These are phyloP conservation scores for Melaleuca alternifolia DNA, from an alignment of 345 rosid species.

Conservation along the genomic window DNA sequence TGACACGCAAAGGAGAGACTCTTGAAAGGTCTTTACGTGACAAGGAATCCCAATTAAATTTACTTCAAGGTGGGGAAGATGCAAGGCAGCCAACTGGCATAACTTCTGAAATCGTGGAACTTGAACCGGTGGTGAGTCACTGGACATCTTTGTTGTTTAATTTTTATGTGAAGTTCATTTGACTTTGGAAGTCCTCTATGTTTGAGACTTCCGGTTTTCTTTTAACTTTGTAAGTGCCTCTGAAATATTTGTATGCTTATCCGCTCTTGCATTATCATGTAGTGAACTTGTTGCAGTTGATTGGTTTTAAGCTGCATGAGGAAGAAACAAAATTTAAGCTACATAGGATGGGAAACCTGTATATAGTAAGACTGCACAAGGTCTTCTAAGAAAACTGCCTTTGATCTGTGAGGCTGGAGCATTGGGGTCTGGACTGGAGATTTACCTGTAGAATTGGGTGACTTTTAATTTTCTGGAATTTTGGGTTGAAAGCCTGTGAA, in stretches of 20 bases:
- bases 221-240: neutral
- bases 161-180: neutral
- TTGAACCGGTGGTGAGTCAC: constrained; percentile 81
- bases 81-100: constrained; percentile 19
- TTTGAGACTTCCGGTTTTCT: neutral
- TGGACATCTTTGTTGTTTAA: neutral
- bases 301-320: neutral
- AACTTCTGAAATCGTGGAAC: constrained; percentile 65
- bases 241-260: neutral
- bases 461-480: neutral
- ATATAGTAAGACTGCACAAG: neutral
- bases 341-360: neutral
- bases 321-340: neutral
- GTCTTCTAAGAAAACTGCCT: neutral
- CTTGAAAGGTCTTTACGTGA: constrained; percentile 56
- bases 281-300: neutral
- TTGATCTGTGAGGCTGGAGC: neutral
- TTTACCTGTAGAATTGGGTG: neutral
- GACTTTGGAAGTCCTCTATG: neutral
- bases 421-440: neutral
- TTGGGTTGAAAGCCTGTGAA: neutral
- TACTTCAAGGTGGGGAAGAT: constrained; percentile 37
- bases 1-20: constrained; percentile 46
- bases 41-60: constrained; percentile 50
- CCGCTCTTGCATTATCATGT: neutral